Conservation (phyloP, 805 yeast genomes). For the Yarrowia sp. region DNA sequence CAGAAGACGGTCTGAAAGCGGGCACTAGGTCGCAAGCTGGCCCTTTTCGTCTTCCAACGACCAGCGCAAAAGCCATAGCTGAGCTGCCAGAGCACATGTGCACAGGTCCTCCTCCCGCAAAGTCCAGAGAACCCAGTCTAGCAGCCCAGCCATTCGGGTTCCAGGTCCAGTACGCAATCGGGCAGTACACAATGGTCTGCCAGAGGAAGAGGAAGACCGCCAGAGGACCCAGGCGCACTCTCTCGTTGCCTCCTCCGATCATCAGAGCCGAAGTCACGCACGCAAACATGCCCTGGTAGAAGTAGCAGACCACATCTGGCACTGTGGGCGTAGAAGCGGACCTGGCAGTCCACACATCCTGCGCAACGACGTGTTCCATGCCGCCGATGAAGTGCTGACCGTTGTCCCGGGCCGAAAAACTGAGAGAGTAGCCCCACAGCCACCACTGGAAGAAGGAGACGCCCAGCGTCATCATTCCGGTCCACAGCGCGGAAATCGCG, state of each 20-base stretch:
- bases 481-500: slow-evolving; percentile 92
- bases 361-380: slow-evolving; percentile 77
- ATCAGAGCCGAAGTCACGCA: slow-evolving; percentile 86
- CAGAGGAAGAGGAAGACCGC: slow-evolving; percentile 90
- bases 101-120: slow-evolving; percentile 99
- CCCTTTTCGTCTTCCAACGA: slow-evolving; percentile 75
- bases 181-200: slow-evolving; percentile 94
- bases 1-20: slow-evolving; percentile 87
- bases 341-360: slow-evolving; percentile 53
- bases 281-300: slow-evolving; percentile 97
- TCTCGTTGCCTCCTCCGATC: slow-evolving; percentile 97
- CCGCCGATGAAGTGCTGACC: slow-evolving; percentile 83
- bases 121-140: slow-evolving; percentile 81
- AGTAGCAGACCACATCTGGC: slow-evolving; percentile 86
- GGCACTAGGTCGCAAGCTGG: background rate
- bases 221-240: slow-evolving; percentile 97
- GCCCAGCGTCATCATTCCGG: slow-evolving; percentile 83
- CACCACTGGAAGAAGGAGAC: slow-evolving; percentile 92
- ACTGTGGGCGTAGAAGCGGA: slow-evolving; percentile 44
- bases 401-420: slow-evolving; percentile 64
- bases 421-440: slow-evolving; percentile 94
- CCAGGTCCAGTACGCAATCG: slow-evolving; percentile 99
- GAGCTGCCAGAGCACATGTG: slow-evolving; percentile 93
- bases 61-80: slow-evolving; percentile 87
- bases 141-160: slow-evolving; percentile 88